phyloP scores from a whole-genome alignment of 2,329 filamentous ascomycete species.

The Clarireedia hainanense region DNA sequence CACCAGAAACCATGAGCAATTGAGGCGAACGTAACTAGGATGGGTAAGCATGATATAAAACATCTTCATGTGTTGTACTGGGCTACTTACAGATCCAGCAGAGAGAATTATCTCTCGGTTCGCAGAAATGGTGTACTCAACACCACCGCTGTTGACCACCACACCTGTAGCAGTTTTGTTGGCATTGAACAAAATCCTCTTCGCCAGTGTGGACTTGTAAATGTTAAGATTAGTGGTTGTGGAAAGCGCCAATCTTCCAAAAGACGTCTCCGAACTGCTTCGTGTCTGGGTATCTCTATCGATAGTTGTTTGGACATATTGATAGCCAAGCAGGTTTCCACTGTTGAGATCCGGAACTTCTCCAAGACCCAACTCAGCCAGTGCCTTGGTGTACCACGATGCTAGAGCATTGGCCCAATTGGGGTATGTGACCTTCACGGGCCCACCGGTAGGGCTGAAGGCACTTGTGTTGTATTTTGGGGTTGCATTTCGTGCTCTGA shows the following conservation, averaged over 20 bases:
- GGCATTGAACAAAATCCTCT: constrained; percentile 36
- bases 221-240: constrained; percentile 29
- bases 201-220: constrained; percentile 35
- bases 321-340: not conserved
- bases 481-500: constrained; percentile 25
- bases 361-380: constrained; percentile 30
- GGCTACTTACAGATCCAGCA: constrained; percentile 32
- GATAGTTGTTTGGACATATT: not conserved
- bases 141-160: not conserved
- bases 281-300: not conserved
- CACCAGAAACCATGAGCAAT: constrained; percentile 40
- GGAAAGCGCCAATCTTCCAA: not conserved
- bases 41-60: not conserved
- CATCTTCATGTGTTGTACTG: no score
- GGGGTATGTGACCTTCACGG: constrained; percentile 35
- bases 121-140: constrained; percentile 14
- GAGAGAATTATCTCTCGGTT: constrained; percentile 34
- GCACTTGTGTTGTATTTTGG: not conserved
- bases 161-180: constrained; percentile 1
- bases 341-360: not conserved
- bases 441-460: constrained; percentile 17
- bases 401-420: constrained; percentile 33
- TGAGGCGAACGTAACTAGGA: constrained; percentile 27
- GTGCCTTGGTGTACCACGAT: constrained; percentile 29
- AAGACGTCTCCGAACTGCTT: constrained; percentile 1